Base-by-base conservation (phyloP, 345 rosid genomes). In the Chamaenerion angustifolium region DNA sequence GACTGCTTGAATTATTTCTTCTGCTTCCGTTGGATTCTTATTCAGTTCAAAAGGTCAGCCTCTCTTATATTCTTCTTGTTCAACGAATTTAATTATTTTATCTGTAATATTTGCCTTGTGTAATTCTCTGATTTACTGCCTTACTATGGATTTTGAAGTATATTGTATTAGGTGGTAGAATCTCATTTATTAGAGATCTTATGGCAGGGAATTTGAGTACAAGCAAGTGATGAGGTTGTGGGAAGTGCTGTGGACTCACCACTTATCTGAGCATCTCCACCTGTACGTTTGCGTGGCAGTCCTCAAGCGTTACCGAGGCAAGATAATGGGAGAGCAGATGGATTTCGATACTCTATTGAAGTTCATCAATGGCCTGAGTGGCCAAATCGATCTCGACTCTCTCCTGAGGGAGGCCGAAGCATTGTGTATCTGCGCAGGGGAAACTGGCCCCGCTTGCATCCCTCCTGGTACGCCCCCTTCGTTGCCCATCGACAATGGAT, bases 1-100 rank as follows among this genome's bases (percentile, higher is more conserved):
- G 96, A 93, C 49, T 93, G 99, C 72, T 76, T 93, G 86, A 93
- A 88, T 73, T 93, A 80, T 68, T 93, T 93, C 90, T 88, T 93
- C 68, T 93, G 99, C 64, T 93, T 93, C 76, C 99, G 97, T 69
- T 93, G 99, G 99, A 57, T 85, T 67, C 73, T 93, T 37, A 85
- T 88, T 54, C 96, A 88, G 62, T 93, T 93, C 61, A 92, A 88
- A 72, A 88, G 99, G 99, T 92, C n/a, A 59, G 71, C 51, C 31
- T 14, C 48, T 56, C n/a, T n/a, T n/a, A n/a, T n/a, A n/a, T n/a
- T 48, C 18, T 13, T n/a, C n/a, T n/a, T n/a, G n/a, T n/a, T n/a
- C n/a, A n/a, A n/a, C n/a, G n/a, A n/a, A n/a, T n/a, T n/a, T n/a
- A n/a, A n/a, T n/a, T n/a, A 14, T 8, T 37, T 40, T 52, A 48